Percentiles rank a stretch among this genome's conserved stretches.
Conservation (phyloP, 2,329 filamentous ascomycete species). For the Akanthomyces dipterigenus region DNA sequence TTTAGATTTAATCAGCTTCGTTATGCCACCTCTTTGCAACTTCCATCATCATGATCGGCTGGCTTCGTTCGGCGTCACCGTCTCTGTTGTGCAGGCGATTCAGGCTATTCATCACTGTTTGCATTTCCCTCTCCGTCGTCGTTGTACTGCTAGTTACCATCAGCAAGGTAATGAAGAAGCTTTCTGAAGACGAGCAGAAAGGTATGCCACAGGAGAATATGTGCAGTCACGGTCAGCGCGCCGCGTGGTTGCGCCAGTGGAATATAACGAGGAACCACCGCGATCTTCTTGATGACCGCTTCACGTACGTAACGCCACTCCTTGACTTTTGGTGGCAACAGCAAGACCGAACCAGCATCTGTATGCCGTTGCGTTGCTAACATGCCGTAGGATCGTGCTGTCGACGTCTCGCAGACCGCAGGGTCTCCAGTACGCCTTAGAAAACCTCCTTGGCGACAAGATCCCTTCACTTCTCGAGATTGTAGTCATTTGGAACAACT, state of each 20-base stretch:
- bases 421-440: conserved; percentile 27
- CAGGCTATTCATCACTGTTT: too few relatives aligned
- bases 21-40: too few relatives aligned
- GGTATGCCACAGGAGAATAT: neutral
- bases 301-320: neutral
- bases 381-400: conserved; percentile 27
- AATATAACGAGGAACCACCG: neutral
- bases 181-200: neutral
- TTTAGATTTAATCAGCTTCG: too few relatives aligned
- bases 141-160: too few relatives aligned
- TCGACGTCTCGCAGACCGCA: conserved; percentile 31
- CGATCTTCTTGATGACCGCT: neutral
- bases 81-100: too few relatives aligned
- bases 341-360: too few relatives aligned
- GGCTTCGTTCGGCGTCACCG: too few relatives aligned
- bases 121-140: too few relatives aligned
- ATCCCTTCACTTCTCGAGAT: conserved; percentile 32
- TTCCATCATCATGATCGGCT: too few relatives aligned
- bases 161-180: too few relatives aligned
- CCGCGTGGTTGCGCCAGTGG: neutral
- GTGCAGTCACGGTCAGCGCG: neutral
- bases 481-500: conserved; percentile 33
- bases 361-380: neutral
- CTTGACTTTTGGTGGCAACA: neutral
- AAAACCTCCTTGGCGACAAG: conserved; percentile 20